These are phyloP conservation scores for Bacidia gigantensis DNA, from an alignment of 495 filamentous ascomycete species.

Conservation along the genomic window DNA sequence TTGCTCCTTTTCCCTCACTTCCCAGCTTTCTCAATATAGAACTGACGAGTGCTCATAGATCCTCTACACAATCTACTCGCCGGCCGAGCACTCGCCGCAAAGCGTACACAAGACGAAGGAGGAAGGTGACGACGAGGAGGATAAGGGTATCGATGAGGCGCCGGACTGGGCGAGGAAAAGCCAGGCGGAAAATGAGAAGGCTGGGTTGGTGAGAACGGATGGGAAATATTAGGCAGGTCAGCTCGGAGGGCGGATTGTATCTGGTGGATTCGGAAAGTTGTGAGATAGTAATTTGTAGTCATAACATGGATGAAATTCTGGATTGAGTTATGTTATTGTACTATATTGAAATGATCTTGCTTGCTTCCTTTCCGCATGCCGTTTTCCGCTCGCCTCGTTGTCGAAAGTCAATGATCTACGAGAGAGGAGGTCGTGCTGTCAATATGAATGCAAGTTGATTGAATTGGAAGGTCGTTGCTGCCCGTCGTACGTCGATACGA, in stretches of 20 bases:
- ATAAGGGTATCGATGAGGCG: slow-evolving; percentile 45
- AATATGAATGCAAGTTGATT: no score
- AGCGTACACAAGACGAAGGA: slow-evolving; percentile 50
- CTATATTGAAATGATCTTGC: no score
- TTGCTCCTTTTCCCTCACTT: no score
- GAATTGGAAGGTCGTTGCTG: no score
- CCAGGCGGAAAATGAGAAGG: slow-evolving; percentile 44
- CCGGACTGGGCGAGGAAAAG: slow-evolving; percentile 41
- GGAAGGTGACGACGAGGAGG: slow-evolving; percentile 46
- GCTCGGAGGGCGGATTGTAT: not conserved
- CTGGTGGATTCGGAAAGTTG: not conserved
- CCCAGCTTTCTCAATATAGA: not conserved
- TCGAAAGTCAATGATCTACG: no score
- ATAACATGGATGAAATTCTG: no score
- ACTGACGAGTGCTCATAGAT: slow-evolving; percentile 31
- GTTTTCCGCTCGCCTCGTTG: no score
- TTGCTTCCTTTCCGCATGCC: no score
- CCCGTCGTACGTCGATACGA: no score
- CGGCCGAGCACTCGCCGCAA: slow-evolving; percentile 42
- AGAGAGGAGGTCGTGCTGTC: no score
- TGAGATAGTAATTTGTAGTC: no score
- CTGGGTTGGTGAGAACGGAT: slow-evolving; percentile 34
- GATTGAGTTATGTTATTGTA: no score
- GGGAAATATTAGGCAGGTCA: slow-evolving; percentile 13
- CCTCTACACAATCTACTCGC: slow-evolving; percentile 48